These are phyloP conservation scores for Claviceps capensis DNA, from an alignment of 2,329 filamentous ascomycete species.

Conservation along the genomic window DNA sequence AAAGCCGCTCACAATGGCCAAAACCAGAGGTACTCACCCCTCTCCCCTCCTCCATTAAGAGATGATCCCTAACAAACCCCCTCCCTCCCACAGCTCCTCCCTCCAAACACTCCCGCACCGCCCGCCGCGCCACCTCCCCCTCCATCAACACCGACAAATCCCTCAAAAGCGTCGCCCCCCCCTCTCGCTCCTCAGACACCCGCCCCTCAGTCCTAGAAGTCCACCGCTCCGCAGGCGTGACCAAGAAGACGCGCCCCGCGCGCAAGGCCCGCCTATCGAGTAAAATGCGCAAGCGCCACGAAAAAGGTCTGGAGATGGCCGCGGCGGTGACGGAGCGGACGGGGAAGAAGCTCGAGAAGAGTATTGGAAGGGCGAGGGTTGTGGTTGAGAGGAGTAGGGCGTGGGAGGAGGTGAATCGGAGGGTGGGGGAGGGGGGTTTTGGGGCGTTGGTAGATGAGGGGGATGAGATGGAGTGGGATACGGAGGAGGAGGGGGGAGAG, in stretches of 20 bases:
- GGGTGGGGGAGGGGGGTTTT: slow-evolving; percentile 12
- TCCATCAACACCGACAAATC: slow-evolving; percentile 60
- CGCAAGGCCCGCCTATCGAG: slow-evolving; percentile 41
- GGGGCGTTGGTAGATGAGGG: slow-evolving; percentile 11
- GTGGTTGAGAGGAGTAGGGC: slow-evolving; percentile 36
- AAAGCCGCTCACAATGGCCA: slow-evolving; percentile 7
- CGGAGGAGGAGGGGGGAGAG: slow-evolving; percentile 26
- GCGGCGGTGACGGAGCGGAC: slow-evolving; percentile 47
- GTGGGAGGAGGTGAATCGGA: slow-evolving; percentile 46
- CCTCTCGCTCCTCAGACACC: slow-evolving; percentile 15
- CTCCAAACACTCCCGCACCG: slow-evolving; percentile 60
- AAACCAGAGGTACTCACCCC: slow-evolving; percentile 4
- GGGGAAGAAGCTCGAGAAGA: slow-evolving; percentile 39
- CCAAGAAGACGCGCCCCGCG: slow-evolving; percentile 48
- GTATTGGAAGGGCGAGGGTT: slow-evolving; percentile 32
- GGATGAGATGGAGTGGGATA: slow-evolving; percentile 15
- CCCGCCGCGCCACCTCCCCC: slow-evolving; percentile 57
- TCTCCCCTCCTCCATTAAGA: neutral
- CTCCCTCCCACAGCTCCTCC: slow-evolving; percentile 27
- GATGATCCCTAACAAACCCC: neutral
- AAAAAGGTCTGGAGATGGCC: slow-evolving; percentile 44
- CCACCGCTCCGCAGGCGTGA: slow-evolving; percentile 52
- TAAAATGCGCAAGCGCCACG: slow-evolving; percentile 41
- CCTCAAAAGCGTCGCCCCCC: slow-evolving; percentile 42
- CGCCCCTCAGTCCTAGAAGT: slow-evolving; percentile 57